Evolutionary conservation across 306 rosid genomes (phyloP).

Genomic region (Citrullus amarus): DNA sequence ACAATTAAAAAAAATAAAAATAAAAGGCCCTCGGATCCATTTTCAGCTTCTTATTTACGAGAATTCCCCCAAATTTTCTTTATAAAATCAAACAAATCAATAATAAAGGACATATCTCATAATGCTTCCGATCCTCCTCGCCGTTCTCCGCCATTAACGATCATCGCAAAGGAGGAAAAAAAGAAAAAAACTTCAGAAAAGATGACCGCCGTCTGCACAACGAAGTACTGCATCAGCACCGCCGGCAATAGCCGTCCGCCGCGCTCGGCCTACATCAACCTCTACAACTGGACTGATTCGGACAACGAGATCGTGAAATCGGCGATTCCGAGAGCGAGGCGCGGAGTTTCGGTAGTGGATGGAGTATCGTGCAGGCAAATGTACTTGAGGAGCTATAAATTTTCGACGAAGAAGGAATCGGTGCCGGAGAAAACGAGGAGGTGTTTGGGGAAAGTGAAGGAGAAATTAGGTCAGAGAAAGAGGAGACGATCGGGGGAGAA

Average conservation of each 20-base stretch:
- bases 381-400: conserved; percentile 69
- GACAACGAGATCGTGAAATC: conserved; percentile 70
- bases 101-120: not conserved
- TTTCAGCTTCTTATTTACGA: not conserved
- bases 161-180: not conserved
- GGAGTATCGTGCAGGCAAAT: conserved; percentile 83
- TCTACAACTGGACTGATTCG: conserved; percentile 81
- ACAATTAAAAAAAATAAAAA: not conserved
- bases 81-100: not conserved
- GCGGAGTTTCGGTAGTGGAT: conserved; percentile 48
- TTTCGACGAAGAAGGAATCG: conserved; percentile 60
- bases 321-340: conserved; percentile 26
- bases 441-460: conserved; percentile 53
- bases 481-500: not conserved
- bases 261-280: conserved; percentile 62
- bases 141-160: not conserved
- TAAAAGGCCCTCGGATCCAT: not conserved
- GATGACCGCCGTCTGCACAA: conserved; percentile 65
- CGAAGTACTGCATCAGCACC: conserved; percentile 53
- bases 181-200: not conserved
- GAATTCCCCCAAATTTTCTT: not conserved
- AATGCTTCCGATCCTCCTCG: not conserved
- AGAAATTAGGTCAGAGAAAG: conserved; percentile 25
- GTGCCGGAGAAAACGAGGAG: conserved; percentile 59
- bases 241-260: conserved; percentile 54